These are phyloP conservation scores for Apiotrichum akiyoshidainum DNA, from an alignment of 1,284 basidiomycete species.

Conservation along the genomic window DNA sequence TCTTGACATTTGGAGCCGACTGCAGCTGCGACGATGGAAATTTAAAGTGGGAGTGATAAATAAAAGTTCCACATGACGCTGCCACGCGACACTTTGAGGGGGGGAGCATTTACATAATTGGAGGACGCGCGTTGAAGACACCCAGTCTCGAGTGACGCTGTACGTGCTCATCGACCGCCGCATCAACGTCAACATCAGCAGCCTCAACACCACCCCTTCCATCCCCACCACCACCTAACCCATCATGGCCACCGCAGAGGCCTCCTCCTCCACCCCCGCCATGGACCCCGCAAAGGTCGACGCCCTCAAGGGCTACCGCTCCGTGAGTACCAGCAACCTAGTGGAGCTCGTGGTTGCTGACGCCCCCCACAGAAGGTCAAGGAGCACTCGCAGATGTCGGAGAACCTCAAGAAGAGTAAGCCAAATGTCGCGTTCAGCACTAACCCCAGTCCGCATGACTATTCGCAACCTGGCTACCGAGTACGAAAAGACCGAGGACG, in stretches of 20 bases:
- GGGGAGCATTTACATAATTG: too few species aligned
- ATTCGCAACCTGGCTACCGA: conserved; percentile 83
- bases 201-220: conserved; percentile 4
- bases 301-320: conserved; percentile 51
- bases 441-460: conserved; percentile 42
- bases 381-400: conserved; percentile 74
- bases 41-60: conserved; percentile 13
- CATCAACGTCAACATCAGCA: conserved; percentile 5
- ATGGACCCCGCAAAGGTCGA: conserved; percentile 48
- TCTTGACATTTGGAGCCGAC: too few species aligned
- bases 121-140: conserved; percentile 1
- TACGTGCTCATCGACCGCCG: not conserved
- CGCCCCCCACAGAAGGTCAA: conserved; percentile 72
- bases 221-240: not conserved
- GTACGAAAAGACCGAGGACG: conserved; percentile 95
- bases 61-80: conserved; percentile 1
- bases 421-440: too few species aligned
- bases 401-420: conserved; percentile 81
- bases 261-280: conserved; percentile 30
- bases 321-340: conserved; percentile 29
- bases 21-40: conserved; percentile 9
- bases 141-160: conserved; percentile 1
- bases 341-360: conserved; percentile 8
- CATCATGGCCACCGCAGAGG: conserved; percentile 23
- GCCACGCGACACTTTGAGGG: not conserved